Conservation (phyloP, 768 basidiomycete species). For the Phaeolepiota aurea region DNA sequence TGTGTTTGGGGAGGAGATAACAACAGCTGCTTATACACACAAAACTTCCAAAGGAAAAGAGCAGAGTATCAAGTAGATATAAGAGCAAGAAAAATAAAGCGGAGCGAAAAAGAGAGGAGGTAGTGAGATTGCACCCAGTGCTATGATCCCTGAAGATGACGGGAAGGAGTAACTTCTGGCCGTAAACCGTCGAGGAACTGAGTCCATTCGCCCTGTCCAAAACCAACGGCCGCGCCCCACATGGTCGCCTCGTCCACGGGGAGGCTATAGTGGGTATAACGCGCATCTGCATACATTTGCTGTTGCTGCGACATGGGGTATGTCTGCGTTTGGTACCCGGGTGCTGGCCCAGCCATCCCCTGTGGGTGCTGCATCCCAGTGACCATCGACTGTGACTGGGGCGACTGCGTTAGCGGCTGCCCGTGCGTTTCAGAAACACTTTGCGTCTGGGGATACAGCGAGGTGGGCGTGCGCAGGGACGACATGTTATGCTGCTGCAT, state of each 20-base stretch:
- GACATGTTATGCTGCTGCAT: conserved; percentile 16
- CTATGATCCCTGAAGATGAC: conserved; percentile 28
- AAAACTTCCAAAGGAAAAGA: not conserved
- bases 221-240: conserved; percentile 71
- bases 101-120: conserved; percentile 5
- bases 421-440: too few relatives aligned
- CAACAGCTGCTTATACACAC: conserved; percentile 8
- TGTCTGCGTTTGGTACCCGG: conserved; percentile 4
- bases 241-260: conserved; percentile 55
- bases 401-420: conserved; percentile 17
- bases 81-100: conserved; percentile 13
- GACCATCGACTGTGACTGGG: conserved; percentile 17
- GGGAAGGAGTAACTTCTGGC: conserved; percentile 25
- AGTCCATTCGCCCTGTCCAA: conserved; percentile 71
- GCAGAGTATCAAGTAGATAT: conserved; percentile 9
- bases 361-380: not conserved
- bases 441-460: conserved; percentile 8
- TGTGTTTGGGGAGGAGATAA: conserved; percentile 5
- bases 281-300: conserved; percentile 29
- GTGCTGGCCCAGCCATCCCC: not conserved
- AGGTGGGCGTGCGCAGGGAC: conserved; percentile 17
- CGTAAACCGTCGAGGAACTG: conserved; percentile 57
- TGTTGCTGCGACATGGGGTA: conserved; percentile 15
- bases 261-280: conserved; percentile 39
- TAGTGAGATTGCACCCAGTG: conserved; percentile 2